Conservation (phyloP, 345 rosid genomes). For the Eucalyptus pauciflora region DNA sequence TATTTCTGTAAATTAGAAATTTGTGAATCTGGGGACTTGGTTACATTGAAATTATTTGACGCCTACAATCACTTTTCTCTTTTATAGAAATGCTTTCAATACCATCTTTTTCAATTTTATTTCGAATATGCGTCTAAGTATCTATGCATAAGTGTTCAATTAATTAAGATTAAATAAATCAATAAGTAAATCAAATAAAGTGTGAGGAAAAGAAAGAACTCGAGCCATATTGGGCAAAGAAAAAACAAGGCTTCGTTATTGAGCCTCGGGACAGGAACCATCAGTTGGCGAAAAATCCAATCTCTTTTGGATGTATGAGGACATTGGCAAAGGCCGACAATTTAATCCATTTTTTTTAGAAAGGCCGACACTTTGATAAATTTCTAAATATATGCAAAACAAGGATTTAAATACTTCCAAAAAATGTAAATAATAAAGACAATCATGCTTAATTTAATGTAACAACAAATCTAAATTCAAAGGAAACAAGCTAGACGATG, state of each 20-base stretch:
- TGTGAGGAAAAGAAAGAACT: background rate
- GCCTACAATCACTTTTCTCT: rapidly evolving
- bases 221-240: background rate
- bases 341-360: no score
- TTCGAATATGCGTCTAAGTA: no score
- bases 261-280: background rate
- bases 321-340: background rate
- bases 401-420: background rate
- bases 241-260: background rate
- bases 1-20: no score
- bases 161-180: no score
- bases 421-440: background rate
- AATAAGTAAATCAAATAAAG: background rate
- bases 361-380: background rate
- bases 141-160: background rate
- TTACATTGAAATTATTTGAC: rapidly evolving
- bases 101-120: no score
- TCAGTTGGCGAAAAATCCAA: no score
- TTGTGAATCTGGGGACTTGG: no score
- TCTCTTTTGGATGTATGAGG: background rate
- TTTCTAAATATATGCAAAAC: background rate
- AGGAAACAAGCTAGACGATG: no score
- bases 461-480: rapidly evolving
- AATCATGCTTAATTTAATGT: background rate
- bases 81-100: no score